Evolutionary conservation across 164 flowering plant genomes (phyloP).

Genomic region (Cinnamomum micranthum): DNA sequence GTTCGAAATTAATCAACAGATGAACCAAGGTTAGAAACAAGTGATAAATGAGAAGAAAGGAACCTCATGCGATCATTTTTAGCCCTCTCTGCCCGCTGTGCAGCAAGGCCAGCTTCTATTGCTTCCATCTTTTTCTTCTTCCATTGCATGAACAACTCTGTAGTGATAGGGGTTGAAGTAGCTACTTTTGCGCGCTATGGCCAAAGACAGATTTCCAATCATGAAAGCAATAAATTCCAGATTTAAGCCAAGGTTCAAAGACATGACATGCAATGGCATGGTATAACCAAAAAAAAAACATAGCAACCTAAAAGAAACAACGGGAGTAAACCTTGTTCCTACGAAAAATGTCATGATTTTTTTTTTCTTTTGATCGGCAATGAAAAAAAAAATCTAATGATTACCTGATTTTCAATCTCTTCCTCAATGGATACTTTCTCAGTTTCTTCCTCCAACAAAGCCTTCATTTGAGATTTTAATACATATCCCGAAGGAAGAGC

Average conservation of each 20-base stretch:
- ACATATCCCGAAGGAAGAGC: conserved; percentile 97
- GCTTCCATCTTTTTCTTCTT: conserved; percentile 79
- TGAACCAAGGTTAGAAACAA: background rate
- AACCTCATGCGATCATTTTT: conserved; percentile 93
- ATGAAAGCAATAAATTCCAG: background rate
- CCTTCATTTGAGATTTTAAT: conserved; percentile 97
- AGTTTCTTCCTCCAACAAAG: conserved; percentile 77
- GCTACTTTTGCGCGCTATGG: conserved; percentile 72
- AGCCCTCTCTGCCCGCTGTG: conserved; percentile 80
- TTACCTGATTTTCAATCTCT: conserved; percentile 94
- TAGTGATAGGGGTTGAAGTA: conserved; percentile 77
- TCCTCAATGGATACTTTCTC: conserved; percentile 82
- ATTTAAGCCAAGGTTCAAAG: background rate
- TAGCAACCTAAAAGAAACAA: background rate
- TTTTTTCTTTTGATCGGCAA: no score
- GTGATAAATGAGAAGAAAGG: background rate
- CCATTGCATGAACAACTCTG: conserved; percentile 88
- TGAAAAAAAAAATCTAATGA: background rate
- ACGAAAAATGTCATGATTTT: no score
- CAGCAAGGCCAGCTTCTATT: conserved; percentile 79
- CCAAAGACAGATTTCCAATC: background rate
- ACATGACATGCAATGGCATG: background rate
- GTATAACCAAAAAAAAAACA: no score
- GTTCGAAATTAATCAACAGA: background rate
- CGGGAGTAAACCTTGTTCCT: background rate